These are phyloP conservation scores for Tulasnella sp. DNA, from an alignment of 768 basidiomycete genomes.

Conservation along the genomic window DNA sequence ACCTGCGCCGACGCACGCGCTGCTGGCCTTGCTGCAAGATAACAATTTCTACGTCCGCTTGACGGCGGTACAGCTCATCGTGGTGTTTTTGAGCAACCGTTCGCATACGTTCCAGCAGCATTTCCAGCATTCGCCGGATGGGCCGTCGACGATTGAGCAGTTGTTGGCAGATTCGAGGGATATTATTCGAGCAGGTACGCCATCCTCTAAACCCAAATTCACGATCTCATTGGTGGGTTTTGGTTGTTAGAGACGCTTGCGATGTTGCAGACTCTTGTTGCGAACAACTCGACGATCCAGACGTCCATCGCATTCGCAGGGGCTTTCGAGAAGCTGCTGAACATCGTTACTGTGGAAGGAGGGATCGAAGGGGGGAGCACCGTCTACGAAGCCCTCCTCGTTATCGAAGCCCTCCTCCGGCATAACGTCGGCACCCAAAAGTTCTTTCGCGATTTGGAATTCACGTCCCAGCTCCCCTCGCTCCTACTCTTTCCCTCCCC, in stretches of 20 bases:
- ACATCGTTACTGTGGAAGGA: constrained; percentile 73
- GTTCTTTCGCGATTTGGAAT: constrained; percentile 83
- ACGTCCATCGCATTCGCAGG: constrained; percentile 96
- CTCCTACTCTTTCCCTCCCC: constrained; percentile 59
- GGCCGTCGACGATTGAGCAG: constrained; percentile 40
- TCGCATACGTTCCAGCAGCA: constrained; percentile 76
- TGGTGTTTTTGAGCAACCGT: constrained; percentile 68
- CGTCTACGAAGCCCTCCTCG: constrained; percentile 72
- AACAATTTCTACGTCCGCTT: constrained; percentile 76
- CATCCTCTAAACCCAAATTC: background rate
- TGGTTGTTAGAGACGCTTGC: constrained; percentile 57
- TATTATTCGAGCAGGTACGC: constrained; percentile 75
- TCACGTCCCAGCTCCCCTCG: constrained; percentile 53
- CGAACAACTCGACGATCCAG: constrained; percentile 85
- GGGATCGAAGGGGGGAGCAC: constrained; percentile 86
- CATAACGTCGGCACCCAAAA: constrained; percentile 98
- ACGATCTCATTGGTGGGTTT: constrained; percentile 2
- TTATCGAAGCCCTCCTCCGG: constrained; percentile 73
- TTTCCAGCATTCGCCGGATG: constrained; percentile 75
- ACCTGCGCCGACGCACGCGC: constrained; percentile 56
- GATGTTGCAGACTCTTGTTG: constrained; percentile 67
- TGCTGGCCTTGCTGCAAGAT: constrained; percentile 66
- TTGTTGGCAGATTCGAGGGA: constrained; percentile 73
- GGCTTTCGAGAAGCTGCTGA: constrained; percentile 90
- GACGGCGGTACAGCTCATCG: constrained; percentile 69